Conservation (phyloP, 1,284 basidiomycete genomes). For the Naganishia albida region DNA sequence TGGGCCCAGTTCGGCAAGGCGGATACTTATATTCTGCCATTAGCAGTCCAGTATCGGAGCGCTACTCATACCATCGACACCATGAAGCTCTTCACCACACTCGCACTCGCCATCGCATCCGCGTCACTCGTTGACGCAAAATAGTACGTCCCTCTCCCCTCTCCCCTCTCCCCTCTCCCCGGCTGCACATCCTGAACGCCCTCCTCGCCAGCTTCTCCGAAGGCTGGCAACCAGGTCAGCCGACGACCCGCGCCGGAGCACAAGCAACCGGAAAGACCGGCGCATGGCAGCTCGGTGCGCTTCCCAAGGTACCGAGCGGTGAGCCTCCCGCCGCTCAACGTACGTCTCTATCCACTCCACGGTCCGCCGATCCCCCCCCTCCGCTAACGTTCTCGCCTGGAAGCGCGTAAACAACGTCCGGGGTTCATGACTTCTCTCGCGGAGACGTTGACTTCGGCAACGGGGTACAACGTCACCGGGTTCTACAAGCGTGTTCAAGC, state of each 20-base stretch:
- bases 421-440: neutral
- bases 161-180: neutral
- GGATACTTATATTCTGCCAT: neutral
- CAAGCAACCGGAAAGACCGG: slow-evolving; percentile 8
- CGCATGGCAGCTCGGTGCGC: slow-evolving; percentile 13
- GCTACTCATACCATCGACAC: neutral
- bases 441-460: slow-evolving; percentile 17
- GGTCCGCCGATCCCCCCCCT: neutral
- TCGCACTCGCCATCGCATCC: slow-evolving; percentile 14
- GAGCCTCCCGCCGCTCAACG: no score
- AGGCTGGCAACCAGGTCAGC: slow-evolving; percentile 24
- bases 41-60: neutral
- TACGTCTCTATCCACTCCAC: no score
- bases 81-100: slow-evolving; percentile 19
- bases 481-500: slow-evolving; percentile 12
- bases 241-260: neutral
- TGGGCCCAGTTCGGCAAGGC: neutral
- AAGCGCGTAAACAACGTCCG: neutral
- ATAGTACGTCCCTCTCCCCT: slow-evolving; percentile 1
- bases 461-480: slow-evolving; percentile 30
- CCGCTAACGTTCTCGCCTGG: neutral
- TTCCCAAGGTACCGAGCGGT: neutral
- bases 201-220: slow-evolving; percentile 14
- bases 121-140: slow-evolving; percentile 21
- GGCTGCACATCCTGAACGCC: neutral